phyloP scores from a whole-genome alignment of 805 yeast genomes.

The Kluyveromyces starmeri region DNA sequence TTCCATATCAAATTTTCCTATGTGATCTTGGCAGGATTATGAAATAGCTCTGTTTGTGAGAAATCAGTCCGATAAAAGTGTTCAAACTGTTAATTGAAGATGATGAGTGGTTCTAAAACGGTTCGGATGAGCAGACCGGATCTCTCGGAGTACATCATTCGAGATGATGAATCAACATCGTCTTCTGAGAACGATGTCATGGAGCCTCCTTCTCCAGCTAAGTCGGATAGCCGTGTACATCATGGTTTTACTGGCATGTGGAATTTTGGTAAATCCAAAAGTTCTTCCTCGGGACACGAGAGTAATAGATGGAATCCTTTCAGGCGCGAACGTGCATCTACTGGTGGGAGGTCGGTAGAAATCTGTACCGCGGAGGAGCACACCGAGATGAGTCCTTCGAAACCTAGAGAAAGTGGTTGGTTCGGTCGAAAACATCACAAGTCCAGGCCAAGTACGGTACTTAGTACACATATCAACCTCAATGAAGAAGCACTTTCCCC shows the following conservation, averaged over 20 bases:
- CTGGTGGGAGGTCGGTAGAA: background rate
- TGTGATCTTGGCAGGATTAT: no score
- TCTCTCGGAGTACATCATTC: conserved; percentile 2
- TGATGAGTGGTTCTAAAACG: conserved; percentile 3
- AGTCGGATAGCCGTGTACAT: background rate
- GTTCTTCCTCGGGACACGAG: conserved; percentile 1
- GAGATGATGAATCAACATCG: conserved; percentile 1
- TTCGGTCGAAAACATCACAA: conserved; percentile 1
- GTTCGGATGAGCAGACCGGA: conserved; percentile 4
- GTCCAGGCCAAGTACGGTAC: conserved; percentile 1
- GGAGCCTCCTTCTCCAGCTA: background rate
- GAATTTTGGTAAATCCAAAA: conserved; percentile 1
- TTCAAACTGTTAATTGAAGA: no score
- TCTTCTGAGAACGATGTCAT: background rate
- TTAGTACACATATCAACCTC: background rate
- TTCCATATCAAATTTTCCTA: no score
- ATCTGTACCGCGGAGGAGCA: background rate
- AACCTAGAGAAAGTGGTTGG: background rate
- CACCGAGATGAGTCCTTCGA: background rate
- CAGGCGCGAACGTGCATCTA: conserved; percentile 1
- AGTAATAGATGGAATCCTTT: conserved; percentile 2
- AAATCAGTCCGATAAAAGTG: no score
- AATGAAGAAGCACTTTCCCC: conserved; percentile 1
- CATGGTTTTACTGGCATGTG: conserved; percentile 2
- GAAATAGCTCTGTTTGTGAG: no score